Conservation (phyloP, 1,284 basidiomycete species). For the Porogramme epimiltina region DNA sequence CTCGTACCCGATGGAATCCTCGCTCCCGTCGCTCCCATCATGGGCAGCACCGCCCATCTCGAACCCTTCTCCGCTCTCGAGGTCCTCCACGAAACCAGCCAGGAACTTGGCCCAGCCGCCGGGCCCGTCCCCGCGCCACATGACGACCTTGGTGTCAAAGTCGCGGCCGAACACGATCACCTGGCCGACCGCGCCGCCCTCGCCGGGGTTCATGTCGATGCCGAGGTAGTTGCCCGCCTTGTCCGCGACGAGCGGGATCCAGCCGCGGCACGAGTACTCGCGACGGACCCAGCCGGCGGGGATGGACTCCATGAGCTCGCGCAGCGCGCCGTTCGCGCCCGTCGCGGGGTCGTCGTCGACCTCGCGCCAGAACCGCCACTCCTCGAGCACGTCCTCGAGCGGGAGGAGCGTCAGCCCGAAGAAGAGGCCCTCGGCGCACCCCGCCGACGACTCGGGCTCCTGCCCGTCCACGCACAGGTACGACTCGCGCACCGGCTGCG, state of each 20-base stretch:
- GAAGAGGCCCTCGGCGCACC: constrained; percentile 86
- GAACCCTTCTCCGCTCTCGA: constrained; percentile 88
- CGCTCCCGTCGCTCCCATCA: constrained; percentile 62
- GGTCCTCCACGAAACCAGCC: constrained; percentile 89
- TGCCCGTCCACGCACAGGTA: constrained; percentile 85
- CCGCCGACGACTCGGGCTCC: constrained; percentile 83
- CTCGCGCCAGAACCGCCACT: constrained; percentile 93
- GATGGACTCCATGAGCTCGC: constrained; percentile 84
- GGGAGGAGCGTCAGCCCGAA: constrained; percentile 85
- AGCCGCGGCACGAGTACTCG: constrained; percentile 92
- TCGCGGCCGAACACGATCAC: constrained; percentile 98
- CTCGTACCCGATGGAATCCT: constrained; percentile 86
- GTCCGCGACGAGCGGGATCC: constrained; percentile 95
- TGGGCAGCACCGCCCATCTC: constrained; percentile 62
- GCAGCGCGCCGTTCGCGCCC: constrained; percentile 72
- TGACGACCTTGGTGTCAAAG: constrained; percentile 96
- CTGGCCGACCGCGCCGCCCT: constrained; percentile 81
- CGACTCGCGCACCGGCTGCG: constrained; percentile 80
- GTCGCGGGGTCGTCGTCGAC: constrained; percentile 85
- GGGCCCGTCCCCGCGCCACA: constrained; percentile 88
- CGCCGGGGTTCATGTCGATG: constrained; percentile 89
- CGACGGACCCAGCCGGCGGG: constrained; percentile 90
- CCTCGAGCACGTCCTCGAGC: constrained; percentile 87
- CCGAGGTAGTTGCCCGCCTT: constrained; percentile 97
- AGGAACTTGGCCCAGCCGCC: constrained; percentile 96